Evolutionary conservation across 2,329 filamentous ascomycete species (phyloP), one percentile per base, ranked within the genome.

Genomic region (Colletotrichum sp.): DNA sequence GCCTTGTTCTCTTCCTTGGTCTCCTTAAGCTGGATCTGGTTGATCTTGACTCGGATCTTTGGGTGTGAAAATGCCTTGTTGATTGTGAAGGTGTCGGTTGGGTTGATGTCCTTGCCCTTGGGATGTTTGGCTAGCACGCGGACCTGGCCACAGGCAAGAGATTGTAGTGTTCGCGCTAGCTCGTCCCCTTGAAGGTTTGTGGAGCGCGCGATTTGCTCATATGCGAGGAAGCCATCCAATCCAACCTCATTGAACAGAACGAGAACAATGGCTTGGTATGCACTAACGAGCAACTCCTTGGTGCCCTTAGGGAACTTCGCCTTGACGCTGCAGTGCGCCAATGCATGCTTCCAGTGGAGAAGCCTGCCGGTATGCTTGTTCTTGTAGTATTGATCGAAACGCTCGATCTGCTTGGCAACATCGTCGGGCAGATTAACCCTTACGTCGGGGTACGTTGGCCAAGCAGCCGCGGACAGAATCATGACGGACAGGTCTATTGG

Each of bases 21-120:
- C 86, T 99, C 97, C 86, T 97, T 97, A 66, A 98, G 91, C 85
- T 99, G 97, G 79, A 99, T 97, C 85, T 98, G 96, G 86, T 98
- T 99, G 88, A 99, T 98, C 88, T 99, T 99, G 86, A 99, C 93
- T 72, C 96, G 93, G 85, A 95, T 94, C 84, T 97, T 98, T 25
- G 93, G 90, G 81, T 98, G 94, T 4, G 87, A 87, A 85, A 99
- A 99, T 18, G 83, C 83, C 60, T 89, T 85, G 86, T 98, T 98
- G 81, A 98, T 93, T 0, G 91, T 92, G 81, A 99, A 99, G 0
- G 93, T 94, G 85, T 99, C 97, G 0, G 91, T 95, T 1, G 88
- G 82, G 74, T 91, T 90, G 78, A 99, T 92, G 0, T 99, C 96
- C 70, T 93, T 92, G 68, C 95, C 94, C 84, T 95, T 96, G 43